Conservation (phyloP, 148 eudicot species). For the Amaranthus palmeri region DNA sequence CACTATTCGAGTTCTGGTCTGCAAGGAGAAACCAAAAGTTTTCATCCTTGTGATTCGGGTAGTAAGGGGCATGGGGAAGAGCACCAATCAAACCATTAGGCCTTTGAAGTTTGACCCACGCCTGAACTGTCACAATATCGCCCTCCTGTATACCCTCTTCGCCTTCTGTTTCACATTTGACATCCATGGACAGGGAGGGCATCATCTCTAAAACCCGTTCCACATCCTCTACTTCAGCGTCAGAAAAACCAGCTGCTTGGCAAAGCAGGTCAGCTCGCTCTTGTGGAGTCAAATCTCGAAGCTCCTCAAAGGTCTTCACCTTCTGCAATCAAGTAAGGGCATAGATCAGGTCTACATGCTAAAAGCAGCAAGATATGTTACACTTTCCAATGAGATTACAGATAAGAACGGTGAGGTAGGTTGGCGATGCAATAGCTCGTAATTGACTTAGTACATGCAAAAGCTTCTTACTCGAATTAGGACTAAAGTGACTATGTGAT, state of each 20-base stretch:
- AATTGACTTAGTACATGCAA: background rate
- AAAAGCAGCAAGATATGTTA: background rate
- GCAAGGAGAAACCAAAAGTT: conserved; percentile 78
- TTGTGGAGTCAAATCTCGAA: conserved; percentile 52
- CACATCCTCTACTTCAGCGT: conserved; percentile 55
- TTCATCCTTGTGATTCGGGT: conserved; percentile 81
- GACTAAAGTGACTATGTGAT: background rate
- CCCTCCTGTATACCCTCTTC: conserved; percentile 91
- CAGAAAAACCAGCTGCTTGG: conserved; percentile 57
- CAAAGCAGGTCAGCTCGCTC: conserved; percentile 68
- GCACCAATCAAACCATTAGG: conserved; percentile 65
- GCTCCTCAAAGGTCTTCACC: conserved; percentile 68
- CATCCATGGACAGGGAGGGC: conserved; percentile 63
- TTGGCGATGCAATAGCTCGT: background rate
- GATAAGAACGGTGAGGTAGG: background rate
- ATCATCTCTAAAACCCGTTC: conserved; percentile 73
- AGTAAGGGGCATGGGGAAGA: conserved; percentile 77
- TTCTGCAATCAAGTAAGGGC: conserved; percentile 39
- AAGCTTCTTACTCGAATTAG: background rate
- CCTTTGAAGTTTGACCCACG: conserved; percentile 74
- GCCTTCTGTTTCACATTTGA: conserved; percentile 82
- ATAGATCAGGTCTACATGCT: conserved; percentile 3
- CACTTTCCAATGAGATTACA: background rate
- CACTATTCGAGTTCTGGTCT: conserved; percentile 58
- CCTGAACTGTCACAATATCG: conserved; percentile 67